These are phyloP conservation scores for Thielaviopsis populi DNA, from an alignment of 2,329 filamentous ascomycete species.

Conservation along the genomic window DNA sequence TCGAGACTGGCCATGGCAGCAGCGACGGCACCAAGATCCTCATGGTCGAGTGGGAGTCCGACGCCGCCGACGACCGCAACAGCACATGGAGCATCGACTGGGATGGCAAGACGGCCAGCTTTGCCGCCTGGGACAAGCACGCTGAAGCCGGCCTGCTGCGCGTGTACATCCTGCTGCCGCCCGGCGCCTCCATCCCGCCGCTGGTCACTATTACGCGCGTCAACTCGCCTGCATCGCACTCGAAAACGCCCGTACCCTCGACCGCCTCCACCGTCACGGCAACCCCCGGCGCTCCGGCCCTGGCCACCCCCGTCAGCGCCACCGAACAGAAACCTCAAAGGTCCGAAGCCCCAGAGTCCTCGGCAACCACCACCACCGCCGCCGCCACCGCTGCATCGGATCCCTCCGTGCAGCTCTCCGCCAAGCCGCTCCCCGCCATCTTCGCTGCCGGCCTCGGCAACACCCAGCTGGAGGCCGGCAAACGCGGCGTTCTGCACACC, in stretches of 20 bases:
- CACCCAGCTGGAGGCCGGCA: slow-evolving; percentile 45
- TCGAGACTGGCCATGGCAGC: slow-evolving; percentile 52
- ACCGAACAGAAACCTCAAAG: slow-evolving; percentile 21
- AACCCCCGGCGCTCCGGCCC: slow-evolving; percentile 2
- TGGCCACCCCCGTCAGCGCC: slow-evolving; percentile 14
- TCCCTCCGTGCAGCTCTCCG: slow-evolving; percentile 28
- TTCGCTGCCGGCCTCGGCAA: slow-evolving; percentile 62
- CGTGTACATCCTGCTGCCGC: slow-evolving; percentile 68
- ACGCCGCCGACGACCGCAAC: slow-evolving; percentile 11
- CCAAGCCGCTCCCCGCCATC: slow-evolving; percentile 75
- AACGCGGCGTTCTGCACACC: slow-evolving; percentile 73
- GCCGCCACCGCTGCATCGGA: background rate
- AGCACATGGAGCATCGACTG: slow-evolving; percentile 60
- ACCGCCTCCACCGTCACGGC: slow-evolving; percentile 7
- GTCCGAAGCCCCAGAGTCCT: background rate
- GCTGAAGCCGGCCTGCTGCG: slow-evolving; percentile 35
- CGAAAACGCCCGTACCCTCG: slow-evolving; percentile 13
- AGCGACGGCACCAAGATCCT: slow-evolving; percentile 81
- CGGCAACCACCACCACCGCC: background rate
- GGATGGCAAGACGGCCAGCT: slow-evolving; percentile 55
- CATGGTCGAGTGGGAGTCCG: slow-evolving; percentile 75
- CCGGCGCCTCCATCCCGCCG: slow-evolving; percentile 54
- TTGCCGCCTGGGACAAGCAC: slow-evolving; percentile 30
- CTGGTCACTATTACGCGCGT: slow-evolving; percentile 49
- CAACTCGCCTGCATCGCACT: slow-evolving; percentile 16